Conservation (phyloP, 257 asterid genomes). For the Primulina tabacum region DNA sequence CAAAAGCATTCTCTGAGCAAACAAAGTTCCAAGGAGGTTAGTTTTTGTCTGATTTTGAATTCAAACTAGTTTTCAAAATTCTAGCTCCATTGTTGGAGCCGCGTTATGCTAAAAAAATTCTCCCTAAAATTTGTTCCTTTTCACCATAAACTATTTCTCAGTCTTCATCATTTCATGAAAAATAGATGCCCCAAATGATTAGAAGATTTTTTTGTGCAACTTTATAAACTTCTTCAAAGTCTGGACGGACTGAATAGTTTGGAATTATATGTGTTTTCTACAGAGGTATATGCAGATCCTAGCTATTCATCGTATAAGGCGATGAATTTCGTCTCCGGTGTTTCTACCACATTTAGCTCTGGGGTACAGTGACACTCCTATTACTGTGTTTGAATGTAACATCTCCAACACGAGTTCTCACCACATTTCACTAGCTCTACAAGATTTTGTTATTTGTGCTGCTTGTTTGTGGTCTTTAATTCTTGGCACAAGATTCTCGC, state of each 20-base stretch:
- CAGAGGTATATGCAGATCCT: constrained; percentile 98
- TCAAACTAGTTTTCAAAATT: too few species aligned
- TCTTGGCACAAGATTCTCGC: constrained; percentile 5
- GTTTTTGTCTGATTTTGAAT: constrained; percentile 21
- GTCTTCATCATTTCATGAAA: background rate
- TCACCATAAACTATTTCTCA: background rate
- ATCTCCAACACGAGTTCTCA: background rate
- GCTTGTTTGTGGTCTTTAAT: constrained; percentile 15
- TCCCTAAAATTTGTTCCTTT: background rate
- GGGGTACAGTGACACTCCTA: constrained; percentile 52
- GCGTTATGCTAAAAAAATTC: background rate
- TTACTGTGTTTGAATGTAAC: constrained; percentile 15
- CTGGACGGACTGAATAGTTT: background rate
- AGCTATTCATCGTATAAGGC: constrained; percentile 73
- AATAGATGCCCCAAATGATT: background rate
- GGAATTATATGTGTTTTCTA: constrained; percentile 24
- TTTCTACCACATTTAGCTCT: constrained; percentile 77
- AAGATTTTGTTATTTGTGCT: constrained; percentile 1
- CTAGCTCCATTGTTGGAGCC: background rate
- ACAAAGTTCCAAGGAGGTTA: constrained; percentile 90
- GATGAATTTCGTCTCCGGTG: constrained; percentile 70
- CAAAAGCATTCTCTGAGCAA: constrained; percentile 72
- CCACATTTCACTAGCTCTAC: constrained; percentile 2
- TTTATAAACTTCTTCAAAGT: background rate
- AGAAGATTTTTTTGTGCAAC: background rate